phyloP scores from a whole-genome alignment of 2,329 filamentous ascomycete species.

The Chalaropsis thielavioides region DNA sequence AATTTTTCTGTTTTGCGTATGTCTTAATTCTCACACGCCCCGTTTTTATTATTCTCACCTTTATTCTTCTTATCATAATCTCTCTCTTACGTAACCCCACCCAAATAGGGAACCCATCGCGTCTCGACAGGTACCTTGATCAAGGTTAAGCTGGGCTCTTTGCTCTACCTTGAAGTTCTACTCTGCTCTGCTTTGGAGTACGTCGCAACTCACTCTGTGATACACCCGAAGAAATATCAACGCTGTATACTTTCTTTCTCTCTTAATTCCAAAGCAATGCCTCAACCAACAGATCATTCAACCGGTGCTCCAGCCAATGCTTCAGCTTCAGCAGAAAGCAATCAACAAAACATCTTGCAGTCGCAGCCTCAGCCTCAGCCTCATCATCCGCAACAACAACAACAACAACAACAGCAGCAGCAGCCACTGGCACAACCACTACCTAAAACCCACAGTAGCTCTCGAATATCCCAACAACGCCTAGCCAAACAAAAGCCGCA shows the following conservation, averaged over 20 bases:
- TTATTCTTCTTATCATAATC: neutral
- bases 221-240: conserved; percentile 1
- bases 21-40: no score
- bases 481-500: conserved; percentile 16
- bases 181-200: neutral
- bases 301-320: neutral
- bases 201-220: neutral
- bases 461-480: conserved; percentile 17
- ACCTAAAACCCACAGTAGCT: conserved; percentile 1
- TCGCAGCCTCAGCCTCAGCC: conserved; percentile 5
- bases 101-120: neutral
- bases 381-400: neutral
- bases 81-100: conserved; percentile 4
- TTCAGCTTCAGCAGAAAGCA: neutral
- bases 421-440: neutral
- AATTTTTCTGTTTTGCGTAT: neutral
- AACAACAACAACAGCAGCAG: neutral
- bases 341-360: neutral
- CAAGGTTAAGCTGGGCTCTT: neutral
- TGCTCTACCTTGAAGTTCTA: neutral
- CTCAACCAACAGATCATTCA: neutral
- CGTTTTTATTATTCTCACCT: no score
- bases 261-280: conserved; percentile 3
- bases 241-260: conserved; percentile 7
- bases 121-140: neutral